Percentiles rank a stretch among this genome's conserved stretches.
phyloP scores from a whole-genome alignment of 176 grass and related monocot species.

The Cocos nucifera region DNA sequence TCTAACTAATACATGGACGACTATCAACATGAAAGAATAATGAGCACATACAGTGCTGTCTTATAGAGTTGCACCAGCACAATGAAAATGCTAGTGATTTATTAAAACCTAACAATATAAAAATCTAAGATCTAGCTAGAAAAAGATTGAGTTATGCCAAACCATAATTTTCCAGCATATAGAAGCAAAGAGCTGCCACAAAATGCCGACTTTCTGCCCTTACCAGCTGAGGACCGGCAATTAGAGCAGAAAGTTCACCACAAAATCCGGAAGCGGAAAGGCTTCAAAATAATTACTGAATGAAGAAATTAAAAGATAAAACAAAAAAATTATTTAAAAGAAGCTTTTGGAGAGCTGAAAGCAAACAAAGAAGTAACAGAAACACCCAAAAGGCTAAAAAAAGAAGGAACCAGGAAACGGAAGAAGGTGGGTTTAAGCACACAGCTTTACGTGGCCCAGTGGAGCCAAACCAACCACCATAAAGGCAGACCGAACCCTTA shows the following conservation, averaged over 20 bases:
- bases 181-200: not conserved
- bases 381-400: not conserved
- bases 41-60: no score
- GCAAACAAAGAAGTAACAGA: not conserved
- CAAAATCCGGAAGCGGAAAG: slow-evolving; percentile 13
- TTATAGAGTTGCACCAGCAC: no score
- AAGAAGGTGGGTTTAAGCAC: not conserved
- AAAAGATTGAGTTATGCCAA: no score
- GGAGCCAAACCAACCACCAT: not conserved
- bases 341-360: slow-evolving; percentile 3
- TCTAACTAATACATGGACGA: no score
- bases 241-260: slow-evolving; percentile 2
- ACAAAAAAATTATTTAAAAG: not conserved
- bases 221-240: not conserved
- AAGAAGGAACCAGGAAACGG: not conserved
- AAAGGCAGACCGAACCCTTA: slow-evolving; percentile 12
- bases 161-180: not conserved
- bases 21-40: no score
- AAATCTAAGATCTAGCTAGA: no score
- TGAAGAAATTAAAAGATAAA: not conserved
- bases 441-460: not conserved
- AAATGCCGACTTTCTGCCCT: not conserved
- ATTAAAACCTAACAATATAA: no score
- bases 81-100: no score
- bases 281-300: not conserved